These are phyloP conservation scores for Solanum virginianum DNA, from an alignment of 257 asterid genomes.

Conservation along the genomic window DNA sequence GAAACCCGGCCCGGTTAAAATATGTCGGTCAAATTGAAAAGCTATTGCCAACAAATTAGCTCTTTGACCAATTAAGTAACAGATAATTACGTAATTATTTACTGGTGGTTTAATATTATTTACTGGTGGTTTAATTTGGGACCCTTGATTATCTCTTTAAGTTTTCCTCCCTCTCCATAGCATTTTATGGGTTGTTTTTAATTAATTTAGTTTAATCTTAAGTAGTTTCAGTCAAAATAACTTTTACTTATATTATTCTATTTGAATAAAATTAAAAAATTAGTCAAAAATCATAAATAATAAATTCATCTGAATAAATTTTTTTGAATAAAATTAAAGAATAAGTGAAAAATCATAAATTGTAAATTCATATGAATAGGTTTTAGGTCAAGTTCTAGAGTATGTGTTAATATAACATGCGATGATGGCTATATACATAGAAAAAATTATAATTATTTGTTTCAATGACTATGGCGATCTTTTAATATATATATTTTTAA, in stretches of 20 bases:
- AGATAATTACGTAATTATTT: background rate
- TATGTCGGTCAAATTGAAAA: slow-evolving; percentile 36
- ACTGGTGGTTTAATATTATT: background rate
- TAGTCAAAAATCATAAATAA: background rate
- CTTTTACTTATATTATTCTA: background rate
- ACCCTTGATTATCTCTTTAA: background rate
- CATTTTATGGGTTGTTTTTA: too few species aligned
- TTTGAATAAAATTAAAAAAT: background rate
- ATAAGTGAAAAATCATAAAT: too few species aligned
- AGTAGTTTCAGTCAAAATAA: too few species aligned
- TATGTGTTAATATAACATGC: background rate
- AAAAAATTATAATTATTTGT: background rate
- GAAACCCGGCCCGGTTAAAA: slow-evolving; percentile 56
- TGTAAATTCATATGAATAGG: background rate
- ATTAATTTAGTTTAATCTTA: too few species aligned
- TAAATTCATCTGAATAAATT: background rate
- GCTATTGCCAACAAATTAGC: slow-evolving; percentile 12
- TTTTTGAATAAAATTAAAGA: too few species aligned
- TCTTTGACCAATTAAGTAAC: slow-evolving; percentile 34
- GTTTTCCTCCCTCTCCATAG: too few species aligned
- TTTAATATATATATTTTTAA: too few species aligned
- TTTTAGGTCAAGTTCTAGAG: background rate
- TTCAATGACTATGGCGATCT: too few species aligned
- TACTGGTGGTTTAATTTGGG: background rate
- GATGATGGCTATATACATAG: background rate